Evolutionary conservation across 495 filamentous ascomycete genomes (phyloP).

Genomic region (Xylona heveae): DNA sequence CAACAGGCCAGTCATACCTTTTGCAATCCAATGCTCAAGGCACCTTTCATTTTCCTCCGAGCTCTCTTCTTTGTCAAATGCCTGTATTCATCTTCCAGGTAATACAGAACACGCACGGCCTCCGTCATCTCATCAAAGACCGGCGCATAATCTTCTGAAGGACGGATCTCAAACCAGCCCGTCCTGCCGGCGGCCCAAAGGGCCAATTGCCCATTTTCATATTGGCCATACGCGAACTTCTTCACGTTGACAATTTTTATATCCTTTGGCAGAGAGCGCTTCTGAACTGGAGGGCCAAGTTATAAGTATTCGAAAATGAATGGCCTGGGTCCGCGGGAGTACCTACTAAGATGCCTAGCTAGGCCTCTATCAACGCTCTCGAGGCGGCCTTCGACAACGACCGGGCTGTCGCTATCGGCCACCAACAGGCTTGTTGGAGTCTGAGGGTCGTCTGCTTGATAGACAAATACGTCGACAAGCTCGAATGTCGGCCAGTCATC

Average conservation of each 20-base stretch:
- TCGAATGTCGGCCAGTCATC: conserved; percentile 3
- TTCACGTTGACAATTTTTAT: conserved; percentile 43
- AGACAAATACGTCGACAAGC: conserved; percentile 1
- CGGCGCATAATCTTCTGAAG: conserved; percentile 33
- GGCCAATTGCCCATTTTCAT: conserved; percentile 31
- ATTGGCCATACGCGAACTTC: conserved; percentile 49
- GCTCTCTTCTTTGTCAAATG: conserved; percentile 6
- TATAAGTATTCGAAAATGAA: too few relatives aligned
- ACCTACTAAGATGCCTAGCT: background rate
- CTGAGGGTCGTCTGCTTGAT: background rate
- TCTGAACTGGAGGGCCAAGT: conserved; percentile 18
- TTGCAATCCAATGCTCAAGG: conserved; percentile 4
- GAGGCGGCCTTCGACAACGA: conserved; percentile 2
- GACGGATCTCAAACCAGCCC: conserved; percentile 61
- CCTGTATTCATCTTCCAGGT: conserved; percentile 29
- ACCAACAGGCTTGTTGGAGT: conserved; percentile 2
- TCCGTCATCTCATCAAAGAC: conserved; percentile 46
- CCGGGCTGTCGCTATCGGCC: conserved; percentile 1
- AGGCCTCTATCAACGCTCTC: background rate
- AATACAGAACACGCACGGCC: conserved; percentile 50
- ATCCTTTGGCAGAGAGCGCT: too few relatives aligned
- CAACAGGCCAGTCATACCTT: background rate
- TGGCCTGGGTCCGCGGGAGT: background rate
- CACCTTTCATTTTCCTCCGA: conserved; percentile 6
- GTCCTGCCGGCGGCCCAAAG: conserved; percentile 58